Conservation (phyloP, 805 yeast genomes). For the Starmera caribaea region DNA sequence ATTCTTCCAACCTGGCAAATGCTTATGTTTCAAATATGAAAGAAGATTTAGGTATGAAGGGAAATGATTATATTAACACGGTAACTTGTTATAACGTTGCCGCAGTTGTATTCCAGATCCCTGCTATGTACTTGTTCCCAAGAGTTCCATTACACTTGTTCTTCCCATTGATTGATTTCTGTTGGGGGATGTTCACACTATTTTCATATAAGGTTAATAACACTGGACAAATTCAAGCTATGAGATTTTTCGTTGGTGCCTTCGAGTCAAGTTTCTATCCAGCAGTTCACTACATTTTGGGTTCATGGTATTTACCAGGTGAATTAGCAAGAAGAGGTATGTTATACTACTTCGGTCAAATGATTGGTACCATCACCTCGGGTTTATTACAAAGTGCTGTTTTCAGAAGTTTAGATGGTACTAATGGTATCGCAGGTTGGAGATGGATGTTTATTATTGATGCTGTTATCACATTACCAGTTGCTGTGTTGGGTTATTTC, state of each 20-base stretch:
- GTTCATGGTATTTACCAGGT: slow-evolving; percentile 45
- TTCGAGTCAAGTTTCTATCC: slow-evolving; percentile 55
- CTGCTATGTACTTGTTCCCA: slow-evolving; percentile 47
- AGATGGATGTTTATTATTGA: slow-evolving; percentile 67
- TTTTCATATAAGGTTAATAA: slow-evolving; percentile 34
- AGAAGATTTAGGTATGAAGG: slow-evolving; percentile 42
- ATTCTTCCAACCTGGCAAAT: slow-evolving; percentile 47
- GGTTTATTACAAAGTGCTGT: slow-evolving; percentile 37
- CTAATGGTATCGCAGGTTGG: slow-evolving; percentile 46
- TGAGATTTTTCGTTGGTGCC: slow-evolving; percentile 54
- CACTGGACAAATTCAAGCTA: slow-evolving; percentile 41
- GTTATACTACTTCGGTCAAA: slow-evolving; percentile 49
- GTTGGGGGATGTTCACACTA: slow-evolving; percentile 57
- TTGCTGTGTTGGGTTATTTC: slow-evolving; percentile 37
- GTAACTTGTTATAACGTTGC: slow-evolving; percentile 52
- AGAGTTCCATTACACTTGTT: slow-evolving; percentile 40
- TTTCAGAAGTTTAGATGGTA: slow-evolving; percentile 24
- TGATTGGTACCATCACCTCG: slow-evolving; percentile 43
- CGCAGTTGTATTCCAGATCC: slow-evolving; percentile 48
- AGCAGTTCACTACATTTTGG: slow-evolving; percentile 44
- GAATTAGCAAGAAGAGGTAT: slow-evolving; percentile 55
- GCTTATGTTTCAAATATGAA: slow-evolving; percentile 58
- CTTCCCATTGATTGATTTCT: slow-evolving; percentile 39
- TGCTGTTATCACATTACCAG: slow-evolving; percentile 34
- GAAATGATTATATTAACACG: slow-evolving; percentile 51